Percentiles rank a stretch among this genome's conserved stretches.
These are phyloP conservation scores for Viola pubescens DNA, from an alignment of 441 rosid genomes.

Conservation along the genomic window DNA sequence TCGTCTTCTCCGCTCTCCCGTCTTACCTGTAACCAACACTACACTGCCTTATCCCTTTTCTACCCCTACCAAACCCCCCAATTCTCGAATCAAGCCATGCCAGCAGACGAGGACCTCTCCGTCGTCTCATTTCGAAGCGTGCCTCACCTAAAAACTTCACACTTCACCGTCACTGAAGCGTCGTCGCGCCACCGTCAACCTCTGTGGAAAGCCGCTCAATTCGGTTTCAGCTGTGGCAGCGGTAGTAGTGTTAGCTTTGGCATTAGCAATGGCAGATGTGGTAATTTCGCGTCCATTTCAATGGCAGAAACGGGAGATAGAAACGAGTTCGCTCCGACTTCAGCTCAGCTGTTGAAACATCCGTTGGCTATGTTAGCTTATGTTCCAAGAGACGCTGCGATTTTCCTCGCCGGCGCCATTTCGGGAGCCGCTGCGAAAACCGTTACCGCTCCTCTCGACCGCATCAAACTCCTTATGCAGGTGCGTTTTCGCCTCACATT, in stretches of 20 bases:
- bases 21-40: slow-evolving; percentile 3
- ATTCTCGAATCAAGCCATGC: slow-evolving; percentile 8
- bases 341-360: slow-evolving; percentile 68
- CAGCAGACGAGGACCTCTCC: slow-evolving; percentile 52
- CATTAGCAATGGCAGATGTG: slow-evolving; percentile 15
- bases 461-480: slow-evolving; percentile 94
- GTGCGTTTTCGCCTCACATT: slow-evolving; percentile 20
- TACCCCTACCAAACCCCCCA: background rate
- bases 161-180: slow-evolving; percentile 18
- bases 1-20: background rate
- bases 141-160: slow-evolving; percentile 38
- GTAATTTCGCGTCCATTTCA: slow-evolving; percentile 56
- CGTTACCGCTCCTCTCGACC: slow-evolving; percentile 93
- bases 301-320: slow-evolving; percentile 42
- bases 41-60: slow-evolving; percentile 30
- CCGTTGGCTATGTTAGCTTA: slow-evolving; percentile 60
- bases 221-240: background rate
- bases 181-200: slow-evolving; percentile 10
- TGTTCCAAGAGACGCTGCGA: slow-evolving; percentile 66
- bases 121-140: slow-evolving; percentile 27
- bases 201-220: slow-evolving; percentile 17
- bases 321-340: slow-evolving; percentile 45
- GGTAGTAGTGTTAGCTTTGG: slow-evolving; percentile 3
- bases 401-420: slow-evolving; percentile 81
- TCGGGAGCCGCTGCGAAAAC: slow-evolving; percentile 96